Percentiles rank a stretch among this genome's conserved stretches.
phyloP scores from a whole-genome alignment of 352 stramenopile genomes.

The Globisporangium barbulae region DNA sequence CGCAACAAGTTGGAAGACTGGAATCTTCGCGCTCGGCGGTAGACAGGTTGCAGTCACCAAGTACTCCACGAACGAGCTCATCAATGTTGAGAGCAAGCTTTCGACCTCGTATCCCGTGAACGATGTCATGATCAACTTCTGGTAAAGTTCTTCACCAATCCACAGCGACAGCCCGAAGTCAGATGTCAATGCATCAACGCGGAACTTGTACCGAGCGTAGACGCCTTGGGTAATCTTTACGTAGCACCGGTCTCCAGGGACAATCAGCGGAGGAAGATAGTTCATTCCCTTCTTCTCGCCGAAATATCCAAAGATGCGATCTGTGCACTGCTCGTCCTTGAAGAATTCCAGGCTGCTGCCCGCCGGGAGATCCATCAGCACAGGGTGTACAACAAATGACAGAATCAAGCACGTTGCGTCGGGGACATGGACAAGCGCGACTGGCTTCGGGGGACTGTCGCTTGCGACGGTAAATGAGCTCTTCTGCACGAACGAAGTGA shows the following conservation, averaged over 20 bases:
- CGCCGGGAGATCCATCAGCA: conserved; percentile 74
- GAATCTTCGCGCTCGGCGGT: conserved; percentile 42
- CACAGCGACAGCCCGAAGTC: conserved; percentile 75
- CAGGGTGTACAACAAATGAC: conserved; percentile 77
- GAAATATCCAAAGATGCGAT: conserved; percentile 73
- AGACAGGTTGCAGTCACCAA: conserved; percentile 34
- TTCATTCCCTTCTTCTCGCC: conserved; percentile 67
- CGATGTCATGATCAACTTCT: conserved; percentile 43
- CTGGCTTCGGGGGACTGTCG: conserved; percentile 57
- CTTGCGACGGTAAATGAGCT: conserved; percentile 63
- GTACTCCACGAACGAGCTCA: conserved; percentile 52
- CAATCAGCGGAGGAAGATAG: conserved; percentile 57
- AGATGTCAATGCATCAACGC: conserved; percentile 59
- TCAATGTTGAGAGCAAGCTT: conserved; percentile 43
- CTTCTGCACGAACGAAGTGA: conserved; percentile 39
- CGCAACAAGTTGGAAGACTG: conserved; percentile 47
- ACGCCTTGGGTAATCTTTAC: conserved; percentile 54
- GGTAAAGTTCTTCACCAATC: conserved; percentile 66
- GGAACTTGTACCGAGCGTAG: conserved; percentile 81
- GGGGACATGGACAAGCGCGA: conserved; percentile 58
- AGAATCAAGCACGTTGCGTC: conserved; percentile 64
- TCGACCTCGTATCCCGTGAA: conserved; percentile 64
- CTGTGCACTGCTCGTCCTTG: conserved; percentile 51
- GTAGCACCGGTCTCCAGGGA: conserved; percentile 62
- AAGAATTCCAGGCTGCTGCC: conserved; percentile 75